A percentile compares a stretch with the other conserved stretches of the same genome.
phyloP scores from a whole-genome alignment of 495 filamentous ascomycete genomes.

The Saxophila tyrrhenica region DNA sequence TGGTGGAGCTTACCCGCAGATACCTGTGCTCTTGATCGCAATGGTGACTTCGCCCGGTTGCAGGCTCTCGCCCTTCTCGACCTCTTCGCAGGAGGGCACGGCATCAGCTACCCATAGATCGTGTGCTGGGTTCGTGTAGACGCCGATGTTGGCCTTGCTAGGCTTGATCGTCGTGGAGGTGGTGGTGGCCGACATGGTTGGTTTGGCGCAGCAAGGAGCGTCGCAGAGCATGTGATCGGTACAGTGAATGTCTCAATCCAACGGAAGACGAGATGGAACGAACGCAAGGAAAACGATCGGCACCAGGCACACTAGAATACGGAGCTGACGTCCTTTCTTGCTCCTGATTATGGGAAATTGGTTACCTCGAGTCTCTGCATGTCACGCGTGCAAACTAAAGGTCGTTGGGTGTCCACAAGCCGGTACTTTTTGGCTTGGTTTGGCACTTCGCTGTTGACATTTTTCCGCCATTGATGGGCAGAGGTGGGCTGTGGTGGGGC shows the following conservation, averaged over 20 bases:
- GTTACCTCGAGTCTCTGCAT: background rate
- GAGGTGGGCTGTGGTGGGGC: background rate
- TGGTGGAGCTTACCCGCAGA: constrained; percentile 66
- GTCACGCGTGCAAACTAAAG: background rate
- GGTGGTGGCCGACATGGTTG: constrained; percentile 12
- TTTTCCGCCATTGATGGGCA: background rate
- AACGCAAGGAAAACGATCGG: background rate
- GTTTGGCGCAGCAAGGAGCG: constrained; percentile 10
- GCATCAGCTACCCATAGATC: constrained; percentile 82
- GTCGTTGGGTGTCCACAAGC: background rate
- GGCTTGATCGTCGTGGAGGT: constrained; percentile 20
- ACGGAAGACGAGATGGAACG: background rate
- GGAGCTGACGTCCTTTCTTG: background rate
- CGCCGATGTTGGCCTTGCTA: constrained; percentile 77
- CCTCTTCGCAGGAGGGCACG: constrained; percentile 60
- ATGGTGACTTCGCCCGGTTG: constrained; percentile 74
- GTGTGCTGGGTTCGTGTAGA: constrained; percentile 87
- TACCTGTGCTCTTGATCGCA: constrained; percentile 79
- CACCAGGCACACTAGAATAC: background rate
- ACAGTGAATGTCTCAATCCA: background rate
- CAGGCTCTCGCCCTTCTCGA: constrained; percentile 57
- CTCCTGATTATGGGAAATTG: background rate
- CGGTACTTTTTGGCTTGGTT: too few relatives aligned
- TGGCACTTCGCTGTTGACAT: background rate
- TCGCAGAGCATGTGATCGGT: constrained; percentile 7